Conservation (phyloP, 345 rosid species). For the Populus tremula region DNA sequence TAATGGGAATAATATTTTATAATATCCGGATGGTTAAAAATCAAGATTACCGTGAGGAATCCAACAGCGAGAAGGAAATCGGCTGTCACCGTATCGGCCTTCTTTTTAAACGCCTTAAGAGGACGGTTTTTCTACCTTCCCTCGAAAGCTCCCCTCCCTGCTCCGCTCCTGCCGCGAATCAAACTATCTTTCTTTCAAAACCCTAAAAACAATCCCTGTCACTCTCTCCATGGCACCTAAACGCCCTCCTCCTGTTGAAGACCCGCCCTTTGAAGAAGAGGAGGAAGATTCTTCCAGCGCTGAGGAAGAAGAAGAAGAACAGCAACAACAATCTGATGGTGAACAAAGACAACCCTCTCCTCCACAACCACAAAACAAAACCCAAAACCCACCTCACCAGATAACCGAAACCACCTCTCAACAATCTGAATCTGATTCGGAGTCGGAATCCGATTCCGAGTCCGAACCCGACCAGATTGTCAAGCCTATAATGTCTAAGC, state of each 20-base stretch:
- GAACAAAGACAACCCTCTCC: background rate
- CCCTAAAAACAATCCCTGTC: background rate
- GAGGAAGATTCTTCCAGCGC: slow-evolving; percentile 12
- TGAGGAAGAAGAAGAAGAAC: slow-evolving; percentile 30
- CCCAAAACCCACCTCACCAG: background rate
- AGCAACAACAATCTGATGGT: slow-evolving; percentile 8
- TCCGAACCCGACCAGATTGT: background rate
- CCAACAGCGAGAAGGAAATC: no score
- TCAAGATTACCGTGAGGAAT: no score
- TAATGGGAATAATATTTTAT: no score
- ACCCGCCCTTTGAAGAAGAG: slow-evolving; percentile 29
- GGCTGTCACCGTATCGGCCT: no score
- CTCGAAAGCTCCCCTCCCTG: no score
- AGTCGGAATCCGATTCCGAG: background rate
- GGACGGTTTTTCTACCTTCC: no score
- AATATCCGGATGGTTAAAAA: no score
- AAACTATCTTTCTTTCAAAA: background rate
- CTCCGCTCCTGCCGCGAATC: background rate
- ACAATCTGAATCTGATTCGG: background rate
- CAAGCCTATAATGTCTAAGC: slow-evolving; percentile 12
- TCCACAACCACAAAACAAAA: background rate
- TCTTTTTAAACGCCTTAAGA: no score
- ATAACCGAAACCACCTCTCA: background rate
- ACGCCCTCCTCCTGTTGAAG: slow-evolving; percentile 23
- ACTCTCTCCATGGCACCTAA: slow-evolving; percentile 30